Evolutionary conservation across 768 basidiomycete genomes (phyloP).

Genomic region (Pleurotus eryngii): DNA sequence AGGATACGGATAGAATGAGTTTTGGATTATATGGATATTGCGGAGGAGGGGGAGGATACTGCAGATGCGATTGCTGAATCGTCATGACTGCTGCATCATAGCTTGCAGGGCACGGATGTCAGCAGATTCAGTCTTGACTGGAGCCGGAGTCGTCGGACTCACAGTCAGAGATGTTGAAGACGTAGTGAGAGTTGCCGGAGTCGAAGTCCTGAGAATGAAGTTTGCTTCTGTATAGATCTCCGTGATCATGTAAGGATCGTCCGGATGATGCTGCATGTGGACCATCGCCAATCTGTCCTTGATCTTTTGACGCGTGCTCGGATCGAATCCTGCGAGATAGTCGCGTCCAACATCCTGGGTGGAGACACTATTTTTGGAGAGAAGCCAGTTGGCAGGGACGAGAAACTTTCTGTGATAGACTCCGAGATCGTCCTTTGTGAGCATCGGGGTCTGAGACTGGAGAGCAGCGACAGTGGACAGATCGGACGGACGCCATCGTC

Average conservation of each 20-base stretch:
- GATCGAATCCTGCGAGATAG: slow-evolving; percentile 14
- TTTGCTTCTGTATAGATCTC: slow-evolving; percentile 17
- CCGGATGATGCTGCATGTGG: slow-evolving; percentile 18
- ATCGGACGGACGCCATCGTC: not conserved
- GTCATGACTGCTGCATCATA: not conserved
- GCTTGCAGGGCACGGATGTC: not conserved
- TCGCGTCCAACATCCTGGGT: slow-evolving; percentile 17
- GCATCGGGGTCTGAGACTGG: slow-evolving; percentile 9
- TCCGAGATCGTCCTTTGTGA: slow-evolving; percentile 11
- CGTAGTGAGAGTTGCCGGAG: slow-evolving; percentile 13
- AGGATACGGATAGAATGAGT: not conserved
- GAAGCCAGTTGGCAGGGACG: slow-evolving; percentile 15
- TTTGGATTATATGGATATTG: not conserved
- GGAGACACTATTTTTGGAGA: slow-evolving; percentile 12
- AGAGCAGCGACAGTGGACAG: not conserved
- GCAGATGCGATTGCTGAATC: not conserved
- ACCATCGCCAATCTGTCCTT: slow-evolving; percentile 18
- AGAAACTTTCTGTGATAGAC: slow-evolving; percentile 19
- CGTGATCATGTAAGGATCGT: slow-evolving; percentile 19
- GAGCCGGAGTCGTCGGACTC: slow-evolving; percentile 14
- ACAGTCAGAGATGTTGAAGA: slow-evolving; percentile 12
- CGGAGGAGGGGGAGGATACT: not conserved
- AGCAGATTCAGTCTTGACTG: slow-evolving; percentile 10
- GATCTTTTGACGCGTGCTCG: slow-evolving; percentile 4
- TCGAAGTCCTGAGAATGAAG: slow-evolving; percentile 14